Conservation (phyloP, 768 basidiomycete species). For the Hemileccinum impolitum region DNA sequence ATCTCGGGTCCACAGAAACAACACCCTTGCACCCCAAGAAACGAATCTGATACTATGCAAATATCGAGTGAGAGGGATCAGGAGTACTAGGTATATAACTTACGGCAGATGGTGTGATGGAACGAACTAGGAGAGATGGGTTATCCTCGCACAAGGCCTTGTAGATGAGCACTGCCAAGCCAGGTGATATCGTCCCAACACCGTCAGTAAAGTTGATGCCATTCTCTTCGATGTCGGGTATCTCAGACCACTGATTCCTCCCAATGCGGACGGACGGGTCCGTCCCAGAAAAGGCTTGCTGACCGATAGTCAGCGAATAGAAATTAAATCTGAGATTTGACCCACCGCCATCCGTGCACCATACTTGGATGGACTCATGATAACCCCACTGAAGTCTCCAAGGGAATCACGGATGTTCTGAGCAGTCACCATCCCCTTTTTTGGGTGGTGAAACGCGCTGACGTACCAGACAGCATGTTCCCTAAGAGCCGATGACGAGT, state of each 20-base stretch:
- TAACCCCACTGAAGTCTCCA: slow-evolving; percentile 64
- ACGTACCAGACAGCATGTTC: slow-evolving; percentile 86
- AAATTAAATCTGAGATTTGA: background rate
- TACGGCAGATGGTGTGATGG: slow-evolving; percentile 58
- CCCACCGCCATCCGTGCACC: slow-evolving; percentile 68
- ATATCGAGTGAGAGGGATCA: background rate
- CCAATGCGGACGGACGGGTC: slow-evolving; percentile 63
- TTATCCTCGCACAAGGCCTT: slow-evolving; percentile 44
- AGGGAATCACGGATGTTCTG: slow-evolving; percentile 56
- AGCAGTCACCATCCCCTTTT: slow-evolving; percentile 47
- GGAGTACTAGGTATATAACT: slow-evolving; percentile 23
- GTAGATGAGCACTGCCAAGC: slow-evolving; percentile 61
- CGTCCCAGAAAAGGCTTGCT: slow-evolving; percentile 81
- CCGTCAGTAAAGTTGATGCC: slow-evolving; percentile 68
- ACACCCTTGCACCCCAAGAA: slow-evolving; percentile 85
- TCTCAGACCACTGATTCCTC: slow-evolving; percentile 57
- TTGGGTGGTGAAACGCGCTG: slow-evolving; percentile 51
- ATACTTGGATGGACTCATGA: slow-evolving; percentile 67
- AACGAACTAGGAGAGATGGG: slow-evolving; percentile 29
- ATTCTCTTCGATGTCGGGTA: slow-evolving; percentile 51
- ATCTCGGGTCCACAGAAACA: slow-evolving; percentile 59
- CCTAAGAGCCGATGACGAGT: slow-evolving; percentile 73
- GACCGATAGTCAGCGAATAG: slow-evolving; percentile 6
- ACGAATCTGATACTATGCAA: slow-evolving; percentile 69
- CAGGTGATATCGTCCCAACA: slow-evolving; percentile 70